A percentile compares a stretch with the other conserved stretches of the same genome.
Evolutionary conservation across 208 protist species (phyloP).

Genomic region (Acanthamoeba quina): DNA sequence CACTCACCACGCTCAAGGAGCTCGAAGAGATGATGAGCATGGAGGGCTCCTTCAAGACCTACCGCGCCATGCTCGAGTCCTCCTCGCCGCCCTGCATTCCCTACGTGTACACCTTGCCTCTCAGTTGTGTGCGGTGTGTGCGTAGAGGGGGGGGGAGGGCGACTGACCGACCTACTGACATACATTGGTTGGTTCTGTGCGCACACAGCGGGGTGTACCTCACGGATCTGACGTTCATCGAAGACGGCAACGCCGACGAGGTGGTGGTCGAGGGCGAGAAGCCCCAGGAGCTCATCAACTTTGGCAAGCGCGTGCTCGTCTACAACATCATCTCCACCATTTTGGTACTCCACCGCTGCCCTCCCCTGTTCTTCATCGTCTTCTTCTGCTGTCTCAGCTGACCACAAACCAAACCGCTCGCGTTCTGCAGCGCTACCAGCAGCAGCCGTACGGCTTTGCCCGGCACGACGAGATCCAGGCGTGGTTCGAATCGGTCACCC

Average conservation of each 20-base stretch:
- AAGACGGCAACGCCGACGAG: slow-evolving; percentile 45
- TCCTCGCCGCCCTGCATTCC: slow-evolving; percentile 65
- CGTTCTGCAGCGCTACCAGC: slow-evolving; percentile 43
- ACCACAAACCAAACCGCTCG: no score
- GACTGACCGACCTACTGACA: no score
- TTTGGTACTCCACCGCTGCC: neutral
- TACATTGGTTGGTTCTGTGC: neutral
- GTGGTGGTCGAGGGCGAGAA: neutral
- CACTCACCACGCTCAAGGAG: slow-evolving; percentile 37
- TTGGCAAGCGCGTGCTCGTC: slow-evolving; percentile 63
- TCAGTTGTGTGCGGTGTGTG: neutral
- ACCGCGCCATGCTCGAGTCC: neutral
- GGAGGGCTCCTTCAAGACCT: slow-evolving; percentile 67
- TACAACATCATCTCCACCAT: slow-evolving; percentile 69
- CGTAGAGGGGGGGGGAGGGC: neutral
- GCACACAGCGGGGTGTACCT: slow-evolving; percentile 21
- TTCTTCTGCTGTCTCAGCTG: no score
- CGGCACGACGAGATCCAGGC: slow-evolving; percentile 35
- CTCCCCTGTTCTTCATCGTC: no score
- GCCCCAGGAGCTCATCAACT: slow-evolving; percentile 67
- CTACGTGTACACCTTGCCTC: slow-evolving; percentile 2
- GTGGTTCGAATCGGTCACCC: slow-evolving; percentile 25
- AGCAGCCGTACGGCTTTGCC: slow-evolving; percentile 26
- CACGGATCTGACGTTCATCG: slow-evolving; percentile 54
- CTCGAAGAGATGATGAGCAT: slow-evolving; percentile 53